A percentile compares a stretch with the other conserved stretches of the same genome.
phyloP scores from a whole-genome alignment of 495 filamentous ascomycete species.

The Tuber brumale region DNA sequence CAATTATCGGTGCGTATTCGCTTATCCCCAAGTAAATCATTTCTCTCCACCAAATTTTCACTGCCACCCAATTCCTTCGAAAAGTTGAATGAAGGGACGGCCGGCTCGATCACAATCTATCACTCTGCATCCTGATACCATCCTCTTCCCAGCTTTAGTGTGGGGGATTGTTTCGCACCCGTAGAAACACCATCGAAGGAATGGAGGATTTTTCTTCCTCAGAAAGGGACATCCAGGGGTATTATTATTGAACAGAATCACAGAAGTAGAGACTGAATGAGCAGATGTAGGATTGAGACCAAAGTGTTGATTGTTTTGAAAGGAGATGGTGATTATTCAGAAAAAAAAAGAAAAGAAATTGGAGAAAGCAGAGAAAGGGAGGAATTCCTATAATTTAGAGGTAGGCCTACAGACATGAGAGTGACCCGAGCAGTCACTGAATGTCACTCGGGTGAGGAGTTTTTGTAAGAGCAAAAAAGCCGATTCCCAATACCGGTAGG shows the following conservation, averaged over 20 bases:
- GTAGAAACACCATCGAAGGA: background rate
- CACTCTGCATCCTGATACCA: background rate
- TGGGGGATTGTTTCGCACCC: background rate
- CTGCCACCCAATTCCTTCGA: background rate
- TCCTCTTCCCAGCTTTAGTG: background rate
- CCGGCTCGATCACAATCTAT: background rate
- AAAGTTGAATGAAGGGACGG: background rate
- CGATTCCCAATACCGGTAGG: too few species aligned
- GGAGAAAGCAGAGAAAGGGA: too few species aligned
- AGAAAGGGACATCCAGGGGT: background rate
- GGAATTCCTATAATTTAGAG: too few species aligned
- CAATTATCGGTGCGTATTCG: background rate
- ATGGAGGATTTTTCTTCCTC: background rate
- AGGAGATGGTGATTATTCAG: too few species aligned
- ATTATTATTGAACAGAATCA: background rate
- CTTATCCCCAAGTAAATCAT: background rate
- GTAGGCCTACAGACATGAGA: too few species aligned
- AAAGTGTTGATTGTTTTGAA: too few species aligned
- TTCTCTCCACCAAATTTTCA: background rate
- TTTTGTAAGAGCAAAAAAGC: too few species aligned
- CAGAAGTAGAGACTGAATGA: too few species aligned
- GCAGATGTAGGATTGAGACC: too few species aligned
- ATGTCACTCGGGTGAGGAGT: too few species aligned
- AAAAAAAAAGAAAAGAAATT: too few species aligned
- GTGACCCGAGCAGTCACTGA: too few species aligned